Evolutionary conservation across 2,329 filamentous ascomycete species (phyloP), one percentile per base, ranked within the genome.

Genomic region (Neofusicoccum laricinum): DNA sequence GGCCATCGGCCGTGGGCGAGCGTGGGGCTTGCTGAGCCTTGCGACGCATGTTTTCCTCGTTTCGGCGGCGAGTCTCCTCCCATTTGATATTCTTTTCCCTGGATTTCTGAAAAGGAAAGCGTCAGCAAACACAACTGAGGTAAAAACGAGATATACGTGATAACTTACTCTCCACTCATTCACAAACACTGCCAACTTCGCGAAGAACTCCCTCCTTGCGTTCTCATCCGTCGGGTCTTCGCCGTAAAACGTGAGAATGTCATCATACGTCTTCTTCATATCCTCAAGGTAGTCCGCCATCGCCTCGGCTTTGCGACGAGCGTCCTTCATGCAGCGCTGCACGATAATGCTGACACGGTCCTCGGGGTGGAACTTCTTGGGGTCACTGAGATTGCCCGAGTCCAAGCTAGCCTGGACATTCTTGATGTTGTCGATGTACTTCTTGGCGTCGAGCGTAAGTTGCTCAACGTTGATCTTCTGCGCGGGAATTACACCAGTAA

Each of bases 401-500:
- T 99, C 95, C 58, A 99, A 85, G 25, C 92, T 96, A 78, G 87
- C 88, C 77, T 99, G 95, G 34, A 98, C 88, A 73, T 97, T 97
- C 76, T 90, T 91, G 79, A 99, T 90, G 75, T 96, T 98, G 78
- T 93, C 89, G 69, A 98, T 94, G 80, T 98, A 99, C 75, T 86
- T 91, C 81, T 88, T 94, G 32, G 94, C 92, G 75, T 99, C 95
- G 19, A 85, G 78, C 70, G 92, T 90, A 63, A 99, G 84, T 78
- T 96, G 92, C 76, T 98, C 95, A 62, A 98, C 91, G 73, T 97
- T 98, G 79, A 97, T 85, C 81, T 97, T 98, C 74, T 97, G 92
- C 30, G 87, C 87, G 17, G 85, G 81, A 48, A 95, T 80, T 40
- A 98, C 93, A 21, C 90, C 90, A 21, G 79, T 79, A 69, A 99